These are phyloP conservation scores for Phaeotremella skinneri DNA, from an alignment of 768 basidiomycete genomes.

Conservation along the genomic window DNA sequence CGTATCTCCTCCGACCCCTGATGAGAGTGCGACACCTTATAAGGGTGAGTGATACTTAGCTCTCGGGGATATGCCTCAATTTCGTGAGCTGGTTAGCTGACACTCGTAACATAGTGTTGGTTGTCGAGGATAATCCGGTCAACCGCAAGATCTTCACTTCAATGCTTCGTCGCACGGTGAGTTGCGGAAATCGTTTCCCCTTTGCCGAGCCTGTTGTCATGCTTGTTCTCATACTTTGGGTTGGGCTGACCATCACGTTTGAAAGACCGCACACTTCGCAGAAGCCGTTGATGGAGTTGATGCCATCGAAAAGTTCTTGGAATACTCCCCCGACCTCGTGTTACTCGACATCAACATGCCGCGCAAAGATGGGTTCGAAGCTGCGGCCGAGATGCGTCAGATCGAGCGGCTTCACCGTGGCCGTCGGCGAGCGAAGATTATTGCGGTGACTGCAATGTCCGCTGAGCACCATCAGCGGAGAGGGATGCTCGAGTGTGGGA, in stretches of 20 bases:
- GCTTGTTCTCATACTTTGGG: neutral
- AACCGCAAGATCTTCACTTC: slow-evolving; percentile 39
- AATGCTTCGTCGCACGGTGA: slow-evolving; percentile 33
- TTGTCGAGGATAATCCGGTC: slow-evolving; percentile 48
- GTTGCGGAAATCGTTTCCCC: slow-evolving; percentile 19
- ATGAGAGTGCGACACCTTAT: too few species aligned
- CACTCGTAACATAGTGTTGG: slow-evolving; percentile 30
- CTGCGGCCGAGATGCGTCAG: slow-evolving; percentile 40
- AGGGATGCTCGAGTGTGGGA: slow-evolving; percentile 41
- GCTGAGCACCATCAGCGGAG: slow-evolving; percentile 30
- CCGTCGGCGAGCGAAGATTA: slow-evolving; percentile 27
- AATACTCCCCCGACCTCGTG: slow-evolving; percentile 37
- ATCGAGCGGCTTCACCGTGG: slow-evolving; percentile 26
- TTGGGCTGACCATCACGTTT: neutral
- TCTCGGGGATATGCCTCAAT: too few species aligned
- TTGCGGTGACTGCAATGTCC: slow-evolving; percentile 47
- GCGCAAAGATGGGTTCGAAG: slow-evolving; percentile 46
- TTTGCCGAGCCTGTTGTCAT: too few species aligned
- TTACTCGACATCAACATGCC: slow-evolving; percentile 51
- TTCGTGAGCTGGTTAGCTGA: too few species aligned
- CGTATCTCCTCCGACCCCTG: too few species aligned
- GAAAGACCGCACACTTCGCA: slow-evolving; percentile 21
- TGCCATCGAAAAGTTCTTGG: slow-evolving; percentile 34
- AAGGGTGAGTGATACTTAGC: slow-evolving; percentile 13
- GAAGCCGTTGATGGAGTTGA: slow-evolving; percentile 48